Conservation (phyloP, 2,329 filamentous ascomycete genomes). For the Mycosphaerella arachidis region DNA sequence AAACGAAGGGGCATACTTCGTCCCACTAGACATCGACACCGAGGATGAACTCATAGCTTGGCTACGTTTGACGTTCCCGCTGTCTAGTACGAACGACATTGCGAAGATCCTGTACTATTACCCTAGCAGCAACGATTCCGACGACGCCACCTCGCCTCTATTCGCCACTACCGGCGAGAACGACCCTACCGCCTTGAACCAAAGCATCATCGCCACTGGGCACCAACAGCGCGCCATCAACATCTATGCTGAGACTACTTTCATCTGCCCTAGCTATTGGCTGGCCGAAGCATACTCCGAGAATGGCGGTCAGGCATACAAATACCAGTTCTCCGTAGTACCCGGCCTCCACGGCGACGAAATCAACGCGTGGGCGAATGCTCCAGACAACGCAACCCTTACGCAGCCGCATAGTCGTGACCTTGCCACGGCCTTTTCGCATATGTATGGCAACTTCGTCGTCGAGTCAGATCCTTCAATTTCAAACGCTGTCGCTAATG, state of each 20-base stretch:
- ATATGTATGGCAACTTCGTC: constrained; percentile 47
- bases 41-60: constrained; percentile 39
- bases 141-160: constrained; percentile 18
- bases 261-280: constrained; percentile 54
- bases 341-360: constrained; percentile 36
- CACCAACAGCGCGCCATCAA: constrained; percentile 53
- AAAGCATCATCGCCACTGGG: constrained; percentile 47
- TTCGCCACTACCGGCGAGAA: constrained; percentile 33
- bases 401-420: constrained; percentile 1
- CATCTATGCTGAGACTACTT: constrained; percentile 51
- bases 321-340: constrained; percentile 48
- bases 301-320: constrained; percentile 35
- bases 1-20: constrained; percentile 48
- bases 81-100: constrained; percentile 40
- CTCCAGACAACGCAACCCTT: neutral
- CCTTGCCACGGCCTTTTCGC: constrained; percentile 36
- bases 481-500: constrained; percentile 29
- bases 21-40: constrained; percentile 43
- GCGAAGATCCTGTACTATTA: constrained; percentile 39
- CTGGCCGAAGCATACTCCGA: constrained; percentile 45
- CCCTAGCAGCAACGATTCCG: constrained; percentile 29
- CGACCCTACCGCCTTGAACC: constrained; percentile 47
- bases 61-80: constrained; percentile 39
- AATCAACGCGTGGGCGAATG: neutral
- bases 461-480: constrained; percentile 41